Conservation (phyloP, 2,329 filamentous ascomycete species). For the Verticillium klebahnii region DNA sequence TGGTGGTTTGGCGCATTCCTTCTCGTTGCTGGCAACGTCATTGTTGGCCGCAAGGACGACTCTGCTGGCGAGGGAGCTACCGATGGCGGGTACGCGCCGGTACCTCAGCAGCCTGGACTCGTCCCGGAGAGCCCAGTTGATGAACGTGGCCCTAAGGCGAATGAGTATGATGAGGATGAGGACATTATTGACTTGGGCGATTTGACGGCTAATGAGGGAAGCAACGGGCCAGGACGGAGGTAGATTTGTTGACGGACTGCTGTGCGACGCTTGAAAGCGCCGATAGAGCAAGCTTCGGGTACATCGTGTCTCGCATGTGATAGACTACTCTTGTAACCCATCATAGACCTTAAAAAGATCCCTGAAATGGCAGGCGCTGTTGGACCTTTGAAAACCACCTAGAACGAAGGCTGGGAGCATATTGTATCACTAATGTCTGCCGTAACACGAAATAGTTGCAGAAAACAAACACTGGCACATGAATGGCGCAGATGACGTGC, state of each 20-base stretch:
- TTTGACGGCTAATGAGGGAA: not conserved
- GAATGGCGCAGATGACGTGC: too few species aligned
- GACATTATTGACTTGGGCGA: conserved; percentile 30
- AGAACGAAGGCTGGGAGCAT: not conserved
- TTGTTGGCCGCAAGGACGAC: conserved; percentile 66
- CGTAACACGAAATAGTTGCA: too few species aligned
- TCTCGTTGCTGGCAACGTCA: conserved; percentile 71
- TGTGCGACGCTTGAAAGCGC: not conserved
- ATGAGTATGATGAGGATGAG: conserved; percentile 19
- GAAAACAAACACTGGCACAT: too few species aligned
- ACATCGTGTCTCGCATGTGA: not conserved
- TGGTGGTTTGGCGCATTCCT: conserved; percentile 74
- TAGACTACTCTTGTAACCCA: too few species aligned
- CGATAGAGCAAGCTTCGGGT: not conserved
- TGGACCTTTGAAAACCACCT: too few species aligned
- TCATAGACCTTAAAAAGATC: too few species aligned
- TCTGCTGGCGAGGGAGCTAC: conserved; percentile 15
- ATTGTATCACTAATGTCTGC: not conserved
- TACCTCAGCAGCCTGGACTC: conserved; percentile 18
- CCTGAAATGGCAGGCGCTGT: too few species aligned
- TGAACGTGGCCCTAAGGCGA: not conserved
- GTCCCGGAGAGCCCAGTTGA: not conserved
- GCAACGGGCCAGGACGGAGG: not conserved
- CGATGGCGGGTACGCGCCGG: conserved; percentile 21
- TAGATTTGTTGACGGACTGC: not conserved